phyloP scores from a whole-genome alignment of 768 basidiomycete species.

The Termitomyces bulborhizus region DNA sequence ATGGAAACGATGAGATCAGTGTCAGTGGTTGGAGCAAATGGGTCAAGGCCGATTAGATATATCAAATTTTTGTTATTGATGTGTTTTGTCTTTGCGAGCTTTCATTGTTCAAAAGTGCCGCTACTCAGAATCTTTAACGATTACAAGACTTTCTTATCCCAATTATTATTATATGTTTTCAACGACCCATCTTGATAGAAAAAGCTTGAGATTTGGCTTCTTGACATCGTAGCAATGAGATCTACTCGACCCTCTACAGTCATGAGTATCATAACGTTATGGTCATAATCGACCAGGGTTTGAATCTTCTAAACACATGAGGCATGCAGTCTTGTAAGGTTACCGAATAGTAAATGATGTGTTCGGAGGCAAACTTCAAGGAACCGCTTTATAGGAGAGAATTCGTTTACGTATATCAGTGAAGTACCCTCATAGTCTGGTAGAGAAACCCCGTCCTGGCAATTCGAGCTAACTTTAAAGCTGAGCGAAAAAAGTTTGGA shows the following conservation, averaged over 20 bases:
- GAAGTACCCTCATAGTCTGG: neutral
- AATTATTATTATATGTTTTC: too few relatives aligned
- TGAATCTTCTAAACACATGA: neutral
- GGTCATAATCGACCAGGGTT: neutral
- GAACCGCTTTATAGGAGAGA: neutral
- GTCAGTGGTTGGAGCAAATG: neutral
- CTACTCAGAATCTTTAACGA: too few relatives aligned
- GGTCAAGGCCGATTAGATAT: too few relatives aligned
- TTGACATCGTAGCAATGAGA: too few relatives aligned
- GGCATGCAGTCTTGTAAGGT: constrained; percentile 19
- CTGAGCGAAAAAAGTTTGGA: neutral
- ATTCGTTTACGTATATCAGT: neutral
- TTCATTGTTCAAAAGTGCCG: too few relatives aligned
- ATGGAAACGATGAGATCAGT: neutral
- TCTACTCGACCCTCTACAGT: too few relatives aligned
- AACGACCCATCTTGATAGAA: neutral
- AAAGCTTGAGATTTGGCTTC: neutral
- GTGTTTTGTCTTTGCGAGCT: too few relatives aligned
- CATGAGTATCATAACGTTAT: neutral
- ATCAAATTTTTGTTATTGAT: too few relatives aligned
- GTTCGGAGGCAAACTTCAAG: neutral
- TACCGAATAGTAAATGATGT: constrained; percentile 12
- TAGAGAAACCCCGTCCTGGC: too few relatives aligned
- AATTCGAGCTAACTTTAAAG: too few relatives aligned
- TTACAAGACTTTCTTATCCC: too few relatives aligned